These are phyloP conservation scores for Fusarium sulawesiense DNA, from an alignment of 2,329 filamentous ascomycete species.

Conservation along the genomic window DNA sequence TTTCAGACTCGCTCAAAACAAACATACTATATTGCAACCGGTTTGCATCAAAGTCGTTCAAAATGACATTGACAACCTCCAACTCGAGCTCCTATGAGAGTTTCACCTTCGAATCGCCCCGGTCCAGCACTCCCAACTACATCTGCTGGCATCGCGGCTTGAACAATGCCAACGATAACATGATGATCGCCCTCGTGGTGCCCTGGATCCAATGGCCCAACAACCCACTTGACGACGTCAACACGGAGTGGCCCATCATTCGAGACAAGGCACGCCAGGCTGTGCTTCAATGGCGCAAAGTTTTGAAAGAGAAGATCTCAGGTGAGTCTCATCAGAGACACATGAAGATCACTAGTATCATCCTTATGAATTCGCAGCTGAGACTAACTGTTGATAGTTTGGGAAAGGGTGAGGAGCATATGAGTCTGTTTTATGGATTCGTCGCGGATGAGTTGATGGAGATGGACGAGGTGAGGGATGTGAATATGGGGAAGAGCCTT, in stretches of 20 bases:
- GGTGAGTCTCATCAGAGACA: conserved; percentile 14
- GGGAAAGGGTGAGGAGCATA: background rate
- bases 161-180: conserved; percentile 16
- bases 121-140: background rate
- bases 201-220: conserved; percentile 33
- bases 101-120: conserved; percentile 21
- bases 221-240: background rate
- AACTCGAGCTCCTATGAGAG: background rate
- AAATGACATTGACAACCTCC: background rate
- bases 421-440: conserved; percentile 27
- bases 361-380: conserved; percentile 24
- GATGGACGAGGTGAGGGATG: background rate
- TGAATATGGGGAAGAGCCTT: conserved; percentile 13
- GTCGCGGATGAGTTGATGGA: conserved; percentile 20
- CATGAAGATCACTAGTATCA: conserved; percentile 9
- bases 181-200: conserved; percentile 9
- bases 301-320: background rate
- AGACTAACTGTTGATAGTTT: conserved; percentile 16
- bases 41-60: background rate
- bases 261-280: conserved; percentile 5
- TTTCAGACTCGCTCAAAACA: background rate
- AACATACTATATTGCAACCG: background rate
- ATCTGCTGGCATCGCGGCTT: conserved; percentile 18
- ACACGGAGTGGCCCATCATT: conserved; percentile 1
- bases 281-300: background rate